These are phyloP conservation scores for Cladosporium sphaerospermum DNA, from an alignment of 2,329 filamentous ascomycete species.

Conservation along the genomic window DNA sequence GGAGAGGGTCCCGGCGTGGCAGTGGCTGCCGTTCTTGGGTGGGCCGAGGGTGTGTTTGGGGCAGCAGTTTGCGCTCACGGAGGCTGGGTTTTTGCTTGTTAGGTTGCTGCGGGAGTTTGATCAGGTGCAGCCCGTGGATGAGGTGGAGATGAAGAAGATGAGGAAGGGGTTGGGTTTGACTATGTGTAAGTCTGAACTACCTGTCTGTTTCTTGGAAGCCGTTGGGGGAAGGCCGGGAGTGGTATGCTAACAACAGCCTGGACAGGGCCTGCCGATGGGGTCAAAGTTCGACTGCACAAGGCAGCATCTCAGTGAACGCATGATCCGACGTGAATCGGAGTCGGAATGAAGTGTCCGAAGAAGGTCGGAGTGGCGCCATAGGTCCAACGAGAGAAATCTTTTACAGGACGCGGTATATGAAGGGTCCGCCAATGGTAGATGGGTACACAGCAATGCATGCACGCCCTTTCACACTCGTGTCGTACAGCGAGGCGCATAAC, in stretches of 20 bases:
- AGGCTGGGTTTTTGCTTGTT: slow-evolving; percentile 40
- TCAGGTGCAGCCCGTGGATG: slow-evolving; percentile 18
- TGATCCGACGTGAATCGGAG: background rate
- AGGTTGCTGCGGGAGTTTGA: slow-evolving; percentile 38
- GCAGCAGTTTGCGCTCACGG: slow-evolving; percentile 42
- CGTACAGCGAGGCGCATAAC: background rate
- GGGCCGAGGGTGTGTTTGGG: slow-evolving; percentile 40
- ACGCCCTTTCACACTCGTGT: background rate
- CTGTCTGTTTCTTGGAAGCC: background rate
- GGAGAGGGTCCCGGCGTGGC: slow-evolving; percentile 17
- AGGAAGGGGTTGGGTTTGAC: slow-evolving; percentile 19
- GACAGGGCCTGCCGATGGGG: slow-evolving; percentile 8
- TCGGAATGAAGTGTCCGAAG: too few relatives aligned
- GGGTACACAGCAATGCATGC: too few relatives aligned
- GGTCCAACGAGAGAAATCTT: too few relatives aligned
- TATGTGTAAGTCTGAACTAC: slow-evolving; percentile 15
- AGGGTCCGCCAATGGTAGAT: too few relatives aligned
- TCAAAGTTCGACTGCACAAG: slow-evolving; percentile 6
- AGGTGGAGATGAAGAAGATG: slow-evolving; percentile 14
- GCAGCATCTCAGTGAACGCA: background rate
- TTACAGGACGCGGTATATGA: too few relatives aligned
- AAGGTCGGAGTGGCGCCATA: too few relatives aligned
- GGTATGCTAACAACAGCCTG: background rate
- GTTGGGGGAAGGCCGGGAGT: background rate
- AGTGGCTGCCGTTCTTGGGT: slow-evolving; percentile 35